Conservation (phyloP, 192 early-diverging fungal species). For the Martensiomyces pterosporus region DNA sequence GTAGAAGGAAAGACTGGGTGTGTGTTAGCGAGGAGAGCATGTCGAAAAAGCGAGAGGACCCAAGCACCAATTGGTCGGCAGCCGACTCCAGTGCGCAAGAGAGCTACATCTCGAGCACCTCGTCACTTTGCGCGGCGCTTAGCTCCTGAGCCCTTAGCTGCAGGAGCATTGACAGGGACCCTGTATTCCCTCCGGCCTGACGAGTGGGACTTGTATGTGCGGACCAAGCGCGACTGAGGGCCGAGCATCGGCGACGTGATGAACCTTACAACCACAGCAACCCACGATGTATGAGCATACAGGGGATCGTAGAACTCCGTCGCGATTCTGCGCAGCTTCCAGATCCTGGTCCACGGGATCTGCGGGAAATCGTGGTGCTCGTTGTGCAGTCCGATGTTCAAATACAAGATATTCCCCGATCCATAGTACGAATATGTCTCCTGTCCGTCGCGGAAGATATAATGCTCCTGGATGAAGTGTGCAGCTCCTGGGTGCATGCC, state of each 20-base stretch:
- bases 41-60: too few relatives aligned
- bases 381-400: conserved; percentile 97
- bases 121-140: too few relatives aligned
- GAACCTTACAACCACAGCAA: conserved; percentile 74
- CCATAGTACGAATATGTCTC: conserved; percentile 98
- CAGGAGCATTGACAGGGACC: conserved; percentile 5
- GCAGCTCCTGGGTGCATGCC: conserved; percentile 88
- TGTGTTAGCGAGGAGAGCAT: too few relatives aligned
- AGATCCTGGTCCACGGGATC: conserved; percentile 84
- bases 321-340: conserved; percentile 69
- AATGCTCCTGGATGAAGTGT: conserved; percentile 97
- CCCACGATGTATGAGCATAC: conserved; percentile 80
- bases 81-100: too few relatives aligned
- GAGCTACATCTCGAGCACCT: too few relatives aligned
- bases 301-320: conserved; percentile 87
- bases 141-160: neutral
- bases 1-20: neutral
- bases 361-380: conserved; percentile 95
- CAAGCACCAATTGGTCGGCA: too few relatives aligned
- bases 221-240: conserved; percentile 74
- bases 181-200: conserved; percentile 62
- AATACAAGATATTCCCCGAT: conserved; percentile 72
- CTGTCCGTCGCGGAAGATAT: conserved; percentile 85
- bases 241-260: conserved; percentile 67
- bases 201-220: conserved; percentile 65